phyloP scores from a whole-genome alignment of 768 basidiomycete genomes.

The Suillus tomentosus region DNA sequence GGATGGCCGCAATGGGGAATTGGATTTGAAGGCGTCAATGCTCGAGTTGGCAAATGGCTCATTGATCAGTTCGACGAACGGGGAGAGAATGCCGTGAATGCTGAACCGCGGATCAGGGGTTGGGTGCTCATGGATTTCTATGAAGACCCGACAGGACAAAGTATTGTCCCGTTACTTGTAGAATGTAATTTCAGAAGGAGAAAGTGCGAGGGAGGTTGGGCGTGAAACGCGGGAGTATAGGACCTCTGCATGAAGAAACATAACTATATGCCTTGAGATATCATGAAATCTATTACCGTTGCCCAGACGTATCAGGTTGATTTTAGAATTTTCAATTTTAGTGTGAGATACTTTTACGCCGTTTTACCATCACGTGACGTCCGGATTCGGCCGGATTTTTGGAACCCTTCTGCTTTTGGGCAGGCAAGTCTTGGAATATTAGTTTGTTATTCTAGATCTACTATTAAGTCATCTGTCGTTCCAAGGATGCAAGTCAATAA shows the following conservation, averaged over 20 bases:
- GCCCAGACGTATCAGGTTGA: too few relatives aligned
- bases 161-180: conserved; percentile 64
- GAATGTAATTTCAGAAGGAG: conserved; percentile 76
- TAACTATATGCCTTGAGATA: not conserved
- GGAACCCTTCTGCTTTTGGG: too few relatives aligned
- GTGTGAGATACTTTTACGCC: too few relatives aligned
- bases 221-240: not conserved
- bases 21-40: conserved; percentile 88
- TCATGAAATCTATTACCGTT: too few relatives aligned
- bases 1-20: conserved; percentile 78
- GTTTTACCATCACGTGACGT: too few relatives aligned
- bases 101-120: conserved; percentile 55
- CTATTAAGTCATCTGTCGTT: too few relatives aligned
- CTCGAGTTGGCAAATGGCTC: conserved; percentile 71
- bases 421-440: too few relatives aligned
- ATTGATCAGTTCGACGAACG: conserved; percentile 46
- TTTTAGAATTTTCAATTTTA: too few relatives aligned
- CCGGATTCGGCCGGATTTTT: too few relatives aligned
- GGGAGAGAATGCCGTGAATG: conserved; percentile 4
- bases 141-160: conserved; percentile 51
- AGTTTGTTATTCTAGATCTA: too few relatives aligned
- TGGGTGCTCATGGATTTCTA: conserved; percentile 82
- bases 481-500: too few relatives aligned
- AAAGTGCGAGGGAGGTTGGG: conserved; percentile 43
- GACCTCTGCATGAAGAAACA: too few relatives aligned